Evolutionary conservation across 2,329 filamentous ascomycete genomes (phyloP).

Genomic region (Colletotrichum graminicola): DNA sequence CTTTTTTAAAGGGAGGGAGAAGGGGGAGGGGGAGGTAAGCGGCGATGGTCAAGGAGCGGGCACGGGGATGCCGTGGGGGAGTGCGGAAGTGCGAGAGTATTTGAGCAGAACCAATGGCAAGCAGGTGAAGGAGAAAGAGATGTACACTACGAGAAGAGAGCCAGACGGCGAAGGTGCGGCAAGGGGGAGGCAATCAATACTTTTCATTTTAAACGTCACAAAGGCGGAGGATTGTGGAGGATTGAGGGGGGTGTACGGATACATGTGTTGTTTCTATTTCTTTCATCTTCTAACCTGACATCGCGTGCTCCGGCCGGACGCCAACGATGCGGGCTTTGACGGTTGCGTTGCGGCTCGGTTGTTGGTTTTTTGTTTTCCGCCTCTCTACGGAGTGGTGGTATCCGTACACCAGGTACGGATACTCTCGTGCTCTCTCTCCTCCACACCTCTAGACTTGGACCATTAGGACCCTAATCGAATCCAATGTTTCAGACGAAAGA

Average conservation of each 20-base stretch:
- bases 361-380: background rate
- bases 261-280: background rate
- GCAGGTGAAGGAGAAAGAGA: constrained; percentile 4
- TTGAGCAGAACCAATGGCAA: constrained; percentile 5
- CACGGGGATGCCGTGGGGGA: constrained; percentile 37
- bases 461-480: constrained; percentile 9
- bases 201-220: constrained; percentile 30
- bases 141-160: background rate
- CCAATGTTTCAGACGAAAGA: constrained; percentile 39
- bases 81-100: constrained; percentile 25
- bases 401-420: too few relatives aligned
- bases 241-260: background rate
- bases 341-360: background rate
- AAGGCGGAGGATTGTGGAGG: constrained; percentile 11
- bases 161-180: background rate
- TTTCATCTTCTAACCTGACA: constrained; percentile 15
- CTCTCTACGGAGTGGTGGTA: too few relatives aligned
- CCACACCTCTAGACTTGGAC: background rate
- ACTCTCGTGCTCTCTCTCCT: too few relatives aligned
- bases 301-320: constrained; percentile 8
- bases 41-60: constrained; percentile 6
- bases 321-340: constrained; percentile 7
- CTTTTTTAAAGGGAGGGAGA: background rate
- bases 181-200: constrained; percentile 20
- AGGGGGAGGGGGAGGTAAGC: constrained; percentile 4